These are phyloP conservation scores for Colletotrichum costaricense DNA, from an alignment of 2,329 filamentous ascomycete genomes.

Conservation along the genomic window DNA sequence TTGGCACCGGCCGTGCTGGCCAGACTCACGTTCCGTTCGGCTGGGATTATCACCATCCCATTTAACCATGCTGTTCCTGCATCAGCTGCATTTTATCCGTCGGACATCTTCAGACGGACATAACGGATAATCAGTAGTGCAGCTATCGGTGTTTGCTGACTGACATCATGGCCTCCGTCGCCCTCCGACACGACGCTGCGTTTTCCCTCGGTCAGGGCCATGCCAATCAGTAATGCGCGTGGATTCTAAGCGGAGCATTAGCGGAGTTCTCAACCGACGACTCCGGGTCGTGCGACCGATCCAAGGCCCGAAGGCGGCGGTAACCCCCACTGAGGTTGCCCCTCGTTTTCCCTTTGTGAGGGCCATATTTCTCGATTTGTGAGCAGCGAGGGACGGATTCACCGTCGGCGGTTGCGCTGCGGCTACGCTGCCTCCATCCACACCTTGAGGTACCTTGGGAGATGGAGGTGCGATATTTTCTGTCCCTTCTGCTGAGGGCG, in stretches of 20 bases:
- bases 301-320: conserved; percentile 35
- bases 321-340: conserved; percentile 24
- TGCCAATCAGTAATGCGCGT: conserved; percentile 32
- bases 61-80: conserved; percentile 11
- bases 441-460: conserved; percentile 31
- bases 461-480: conserved; percentile 36
- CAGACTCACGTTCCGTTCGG: neutral
- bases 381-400: conserved; percentile 29
- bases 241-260: conserved; percentile 33
- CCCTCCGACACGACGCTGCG: neutral
- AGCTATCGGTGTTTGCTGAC: conserved; percentile 7
- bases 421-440: conserved; percentile 11
- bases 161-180: conserved; percentile 27
- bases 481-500: conserved; percentile 30
- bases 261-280: conserved; percentile 32
- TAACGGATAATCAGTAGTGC: conserved; percentile 22
- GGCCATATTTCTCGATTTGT: conserved; percentile 29
- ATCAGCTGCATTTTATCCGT: conserved; percentile 28
- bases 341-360: conserved; percentile 23
- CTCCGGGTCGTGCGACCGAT: conserved; percentile 27
- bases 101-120: conserved; percentile 18
- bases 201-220: conserved; percentile 20
- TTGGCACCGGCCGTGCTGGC: neutral
- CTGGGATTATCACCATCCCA: neutral
- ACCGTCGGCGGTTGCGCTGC: neutral